Evolutionary conservation across 495 filamentous ascomycete species (phyloP).

Genomic region (Clavariopsis aquatica): DNA sequence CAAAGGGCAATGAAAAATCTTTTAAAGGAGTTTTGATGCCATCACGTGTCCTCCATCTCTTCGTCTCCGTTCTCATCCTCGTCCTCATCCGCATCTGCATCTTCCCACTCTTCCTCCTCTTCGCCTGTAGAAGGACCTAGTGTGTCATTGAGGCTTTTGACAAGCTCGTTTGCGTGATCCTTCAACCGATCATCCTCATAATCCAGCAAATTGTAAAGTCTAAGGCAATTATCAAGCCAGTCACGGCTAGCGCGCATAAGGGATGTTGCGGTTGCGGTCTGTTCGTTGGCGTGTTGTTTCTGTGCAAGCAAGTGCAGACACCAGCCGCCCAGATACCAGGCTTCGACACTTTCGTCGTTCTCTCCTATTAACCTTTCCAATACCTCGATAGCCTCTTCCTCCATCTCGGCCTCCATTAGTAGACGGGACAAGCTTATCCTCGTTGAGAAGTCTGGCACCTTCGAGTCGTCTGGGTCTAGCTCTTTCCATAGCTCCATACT

Average conservation of each 20-base stretch:
- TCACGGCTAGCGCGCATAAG: constrained; percentile 60
- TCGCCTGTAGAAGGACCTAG: constrained; percentile 55
- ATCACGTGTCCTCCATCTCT: constrained; percentile 39
- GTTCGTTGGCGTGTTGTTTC: constrained; percentile 55
- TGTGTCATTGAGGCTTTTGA: constrained; percentile 55
- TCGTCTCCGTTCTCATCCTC: constrained; percentile 22
- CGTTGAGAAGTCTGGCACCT: constrained; percentile 78
- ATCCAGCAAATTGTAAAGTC: constrained; percentile 61
- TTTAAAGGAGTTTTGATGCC: background rate
- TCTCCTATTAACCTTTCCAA: constrained; percentile 79
- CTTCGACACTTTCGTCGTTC: constrained; percentile 91
- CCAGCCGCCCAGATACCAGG: constrained; percentile 97
- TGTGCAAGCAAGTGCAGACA: constrained; percentile 76
- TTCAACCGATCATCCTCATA: constrained; percentile 72
- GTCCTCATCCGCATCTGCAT: constrained; percentile 46
- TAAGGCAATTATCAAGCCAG: constrained; percentile 62
- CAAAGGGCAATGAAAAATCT: background rate
- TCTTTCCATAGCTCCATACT: constrained; percentile 81
- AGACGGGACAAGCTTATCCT: constrained; percentile 80
- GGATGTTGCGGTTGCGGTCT: constrained; percentile 43
- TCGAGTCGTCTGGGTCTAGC: constrained; percentile 59
- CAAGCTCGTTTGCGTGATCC: constrained; percentile 65
- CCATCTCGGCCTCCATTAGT: constrained; percentile 85
- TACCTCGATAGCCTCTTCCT: constrained; percentile 79
- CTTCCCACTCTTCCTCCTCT: constrained; percentile 49